Base-by-base conservation (phyloP, 441 rosid species). In the Corymbia calophylla region DNA sequence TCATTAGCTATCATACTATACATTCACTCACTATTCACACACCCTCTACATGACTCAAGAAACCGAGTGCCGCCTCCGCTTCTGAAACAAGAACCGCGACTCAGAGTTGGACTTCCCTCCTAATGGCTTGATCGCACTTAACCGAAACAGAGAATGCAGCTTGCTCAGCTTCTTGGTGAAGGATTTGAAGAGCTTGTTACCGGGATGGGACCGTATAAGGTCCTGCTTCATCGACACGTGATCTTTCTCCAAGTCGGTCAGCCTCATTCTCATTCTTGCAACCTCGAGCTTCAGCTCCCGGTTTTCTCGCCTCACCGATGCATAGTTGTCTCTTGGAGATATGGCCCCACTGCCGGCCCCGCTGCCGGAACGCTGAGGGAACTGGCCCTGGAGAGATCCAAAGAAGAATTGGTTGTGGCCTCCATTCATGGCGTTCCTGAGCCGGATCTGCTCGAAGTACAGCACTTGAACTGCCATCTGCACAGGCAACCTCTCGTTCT, bases 391-490 rank as follows among this genome's bases (percentile, higher is more conserved):
- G 68, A 93, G 91, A 27, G 95, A 92, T 15, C 94, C 99, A 19
- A 97, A 95, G 88, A 98, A 94, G 92, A 97, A 94, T 91, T 95
- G 98, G 90, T 95, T 94, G 91, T 96, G 96, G 35, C 96, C 95
- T 56, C 99, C 97, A 54, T 93, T 97, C 99, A 96, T 98, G 23
- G 99, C 99, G 82, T 97, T 97, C 87, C 98, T 91, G 29, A 97
- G 97, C 90, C 98, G 96, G 93, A 96, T 96, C 89, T 97, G 99
- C 94, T 97, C 99, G 39, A 96, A 96, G 90, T 97, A 97, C 19
- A 97, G 92, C 58, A 97, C 99, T 90, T 97, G 99, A 68, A 97
- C 98, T 9, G 99, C 98, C 99, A 97, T 97, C 90, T 97, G 99
- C 56, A 97, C 97, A 0, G 99, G 99, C 35, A 97, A 87, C 90